phyloP scores from a whole-genome alignment of 2,329 filamentous ascomycete species.

The Aureobasidium mangrovei region DNA sequence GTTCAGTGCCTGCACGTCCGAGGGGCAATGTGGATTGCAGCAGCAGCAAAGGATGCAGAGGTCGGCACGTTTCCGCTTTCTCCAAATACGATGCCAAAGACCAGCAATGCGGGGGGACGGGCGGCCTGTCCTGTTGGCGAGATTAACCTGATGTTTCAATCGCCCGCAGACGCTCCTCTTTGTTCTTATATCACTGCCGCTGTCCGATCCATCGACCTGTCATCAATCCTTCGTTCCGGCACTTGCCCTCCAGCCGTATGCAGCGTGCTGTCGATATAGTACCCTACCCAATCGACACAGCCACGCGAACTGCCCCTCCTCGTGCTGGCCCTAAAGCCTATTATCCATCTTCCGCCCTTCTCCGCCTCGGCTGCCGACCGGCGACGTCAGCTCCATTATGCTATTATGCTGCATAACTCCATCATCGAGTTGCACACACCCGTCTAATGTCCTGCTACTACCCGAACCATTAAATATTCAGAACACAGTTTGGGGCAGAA shows the following conservation, averaged over 20 bases:
- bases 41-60: neutral
- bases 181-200: too few species aligned
- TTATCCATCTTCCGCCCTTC: neutral
- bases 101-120: too few species aligned
- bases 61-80: neutral
- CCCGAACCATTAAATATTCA: too few species aligned
- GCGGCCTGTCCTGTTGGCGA: too few species aligned
- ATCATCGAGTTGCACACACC: neutral
- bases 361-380: neutral
- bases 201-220: too few species aligned
- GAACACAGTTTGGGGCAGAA: too few species aligned
- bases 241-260: too few species aligned
- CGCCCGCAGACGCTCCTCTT: too few species aligned
- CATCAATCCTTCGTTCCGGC: neutral
- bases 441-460: too few species aligned
- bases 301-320: neutral
- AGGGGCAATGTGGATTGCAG: neutral
- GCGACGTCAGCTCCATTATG: too few species aligned
- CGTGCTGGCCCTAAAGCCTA: constrained; percentile 5
- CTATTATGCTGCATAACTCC: too few species aligned
- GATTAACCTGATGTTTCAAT: too few species aligned
- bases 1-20: constrained; percentile 1
- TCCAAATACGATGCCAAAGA: neutral
- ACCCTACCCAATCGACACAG: neutral
- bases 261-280: neutral